Percentiles rank a stretch among this genome's conserved stretches.
phyloP scores from a whole-genome alignment of 345 rosid genomes.

The Linum trigynum region DNA sequence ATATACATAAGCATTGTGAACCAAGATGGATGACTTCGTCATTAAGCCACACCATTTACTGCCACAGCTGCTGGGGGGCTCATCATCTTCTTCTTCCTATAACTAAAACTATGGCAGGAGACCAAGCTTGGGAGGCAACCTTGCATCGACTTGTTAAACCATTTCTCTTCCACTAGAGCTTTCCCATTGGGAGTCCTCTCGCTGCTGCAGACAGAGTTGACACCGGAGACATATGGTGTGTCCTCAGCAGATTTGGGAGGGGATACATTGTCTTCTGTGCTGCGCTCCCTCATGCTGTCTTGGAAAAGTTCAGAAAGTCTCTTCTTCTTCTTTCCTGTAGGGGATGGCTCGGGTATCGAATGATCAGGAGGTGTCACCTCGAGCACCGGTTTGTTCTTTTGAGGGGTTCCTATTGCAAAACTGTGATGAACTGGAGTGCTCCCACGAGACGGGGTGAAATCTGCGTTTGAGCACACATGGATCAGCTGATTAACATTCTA shows the following conservation, averaged over 20 bases:
- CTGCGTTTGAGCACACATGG: conserved; percentile 24
- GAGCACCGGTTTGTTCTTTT: conserved; percentile 18
- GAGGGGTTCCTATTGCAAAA: conserved; percentile 39
- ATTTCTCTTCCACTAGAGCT: conserved; percentile 27
- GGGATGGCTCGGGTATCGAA: conserved; percentile 35
- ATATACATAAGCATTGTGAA: background rate
- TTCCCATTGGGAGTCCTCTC: conserved; percentile 43
- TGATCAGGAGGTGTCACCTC: conserved; percentile 25
- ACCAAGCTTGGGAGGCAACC: conserved; percentile 77
- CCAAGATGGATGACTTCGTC: background rate
- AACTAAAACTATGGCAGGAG: conserved; percentile 44
- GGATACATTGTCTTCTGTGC: conserved; percentile 21
- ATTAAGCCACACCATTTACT: conserved; percentile 13
- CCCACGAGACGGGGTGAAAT: conserved; percentile 91
- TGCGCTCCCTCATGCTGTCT: conserved; percentile 35
- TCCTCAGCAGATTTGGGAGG: conserved; percentile 32
- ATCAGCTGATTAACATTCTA: too few relatives aligned
- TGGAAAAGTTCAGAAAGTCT: conserved; percentile 65
- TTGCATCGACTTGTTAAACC: conserved; percentile 31
- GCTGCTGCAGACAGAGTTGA: conserved; percentile 40
- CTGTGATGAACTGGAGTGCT: conserved; percentile 64
- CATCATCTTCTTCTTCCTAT: conserved; percentile 67
- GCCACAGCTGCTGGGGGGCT: conserved; percentile 12
- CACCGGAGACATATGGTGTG: conserved; percentile 46
- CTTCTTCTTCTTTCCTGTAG: conserved; percentile 47